Conservation (phyloP, 306 rosid species). For the Rubus parviflorus region DNA sequence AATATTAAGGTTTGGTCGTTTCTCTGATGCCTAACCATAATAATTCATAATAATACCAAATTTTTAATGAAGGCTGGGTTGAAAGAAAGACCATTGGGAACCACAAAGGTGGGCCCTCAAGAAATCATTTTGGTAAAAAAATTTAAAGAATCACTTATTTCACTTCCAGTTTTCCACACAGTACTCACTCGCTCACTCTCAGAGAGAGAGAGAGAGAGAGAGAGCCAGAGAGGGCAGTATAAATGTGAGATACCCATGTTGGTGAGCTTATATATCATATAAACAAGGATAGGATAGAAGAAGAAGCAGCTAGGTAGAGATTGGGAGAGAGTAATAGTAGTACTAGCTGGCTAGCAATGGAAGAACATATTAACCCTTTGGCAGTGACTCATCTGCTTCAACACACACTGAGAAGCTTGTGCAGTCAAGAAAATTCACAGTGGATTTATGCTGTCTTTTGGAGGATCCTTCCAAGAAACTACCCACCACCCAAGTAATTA, state of each 20-base stretch:
- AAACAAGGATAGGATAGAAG: slow-evolving; percentile 45
- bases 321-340: background rate
- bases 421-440: slow-evolving; percentile 83
- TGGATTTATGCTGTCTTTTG: slow-evolving; percentile 99
- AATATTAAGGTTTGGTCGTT: slow-evolving; percentile 29
- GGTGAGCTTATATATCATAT: slow-evolving; percentile 47
- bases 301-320: slow-evolving; percentile 14
- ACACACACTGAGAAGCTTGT: slow-evolving; percentile 90
- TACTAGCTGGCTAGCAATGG: slow-evolving; percentile 38
- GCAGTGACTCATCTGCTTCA: slow-evolving; percentile 96
- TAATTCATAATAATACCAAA: slow-evolving; percentile 12
- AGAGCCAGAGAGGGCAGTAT: slow-evolving; percentile 9
- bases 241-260: slow-evolving; percentile 23
- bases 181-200: background rate
- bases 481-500: slow-evolving; percentile 95
- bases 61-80: background rate
- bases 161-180: slow-evolving; percentile 23
- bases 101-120: slow-evolving; percentile 38
- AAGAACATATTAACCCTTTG: slow-evolving; percentile 76
- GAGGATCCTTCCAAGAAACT: slow-evolving; percentile 98
- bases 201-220: background rate
- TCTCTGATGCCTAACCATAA: slow-evolving; percentile 38
- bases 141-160: slow-evolving; percentile 22
- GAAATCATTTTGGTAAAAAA: slow-evolving; percentile 30
- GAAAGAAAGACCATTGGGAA: slow-evolving; percentile 28